phyloP scores from a whole-genome alignment of 139 green algal species.

The Closterium sp. region DNA sequence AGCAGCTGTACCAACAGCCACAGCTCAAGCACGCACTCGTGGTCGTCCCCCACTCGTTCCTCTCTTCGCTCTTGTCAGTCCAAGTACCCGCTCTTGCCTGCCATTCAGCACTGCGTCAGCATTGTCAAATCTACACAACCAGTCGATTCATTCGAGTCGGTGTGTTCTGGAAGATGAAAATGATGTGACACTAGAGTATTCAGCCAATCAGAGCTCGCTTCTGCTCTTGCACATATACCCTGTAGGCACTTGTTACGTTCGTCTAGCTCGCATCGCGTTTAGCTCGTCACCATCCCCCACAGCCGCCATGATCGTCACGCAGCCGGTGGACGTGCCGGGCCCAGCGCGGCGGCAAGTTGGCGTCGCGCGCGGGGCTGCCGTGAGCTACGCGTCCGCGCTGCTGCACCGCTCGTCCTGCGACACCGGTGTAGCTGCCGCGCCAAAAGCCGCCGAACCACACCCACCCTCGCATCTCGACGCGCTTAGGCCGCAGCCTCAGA shows the following conservation, averaged over 20 bases:
- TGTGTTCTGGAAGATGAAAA: not conserved
- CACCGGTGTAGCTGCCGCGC: not conserved
- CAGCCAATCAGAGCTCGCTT: not conserved
- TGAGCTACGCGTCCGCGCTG: not conserved
- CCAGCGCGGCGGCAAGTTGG: not conserved
- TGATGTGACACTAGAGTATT: not conserved
- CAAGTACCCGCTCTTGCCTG: not conserved
- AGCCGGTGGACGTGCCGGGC: not conserved
- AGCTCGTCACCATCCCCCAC: not conserved
- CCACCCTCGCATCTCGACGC: not conserved
- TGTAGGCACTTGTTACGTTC: not conserved
- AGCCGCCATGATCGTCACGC: not conserved
- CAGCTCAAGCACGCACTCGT: not conserved
- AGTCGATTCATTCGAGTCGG: too few species aligned
- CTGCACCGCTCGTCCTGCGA: not conserved
- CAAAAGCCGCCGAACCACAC: not conserved
- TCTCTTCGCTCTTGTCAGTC: not conserved
- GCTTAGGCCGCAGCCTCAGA: not conserved
- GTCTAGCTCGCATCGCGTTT: not conserved
- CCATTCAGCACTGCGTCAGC: not conserved
- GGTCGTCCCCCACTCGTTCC: too few species aligned
- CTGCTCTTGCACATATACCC: not conserved
- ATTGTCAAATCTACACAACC: not conserved
- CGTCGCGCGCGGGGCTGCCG: not conserved
- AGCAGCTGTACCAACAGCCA: not conserved